phyloP scores from a whole-genome alignment of 2,329 filamentous ascomycete genomes.

The Drechslera avenae region DNA sequence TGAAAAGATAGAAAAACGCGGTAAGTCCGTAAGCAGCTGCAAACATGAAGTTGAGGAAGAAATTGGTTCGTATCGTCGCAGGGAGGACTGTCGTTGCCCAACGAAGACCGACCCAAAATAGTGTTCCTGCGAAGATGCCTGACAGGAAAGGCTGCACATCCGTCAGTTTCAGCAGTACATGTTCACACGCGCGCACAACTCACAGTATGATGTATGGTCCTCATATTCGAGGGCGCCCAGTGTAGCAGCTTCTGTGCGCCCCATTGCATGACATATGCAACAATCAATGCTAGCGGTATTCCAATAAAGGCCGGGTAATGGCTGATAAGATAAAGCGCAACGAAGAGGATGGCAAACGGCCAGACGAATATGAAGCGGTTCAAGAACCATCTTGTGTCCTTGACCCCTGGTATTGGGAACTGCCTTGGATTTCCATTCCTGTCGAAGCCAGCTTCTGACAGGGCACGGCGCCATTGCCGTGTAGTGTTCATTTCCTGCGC shows the following conservation, averaged over 20 bases:
- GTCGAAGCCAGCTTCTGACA: slow-evolving; percentile 84
- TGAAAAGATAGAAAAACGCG: slow-evolving; percentile 82
- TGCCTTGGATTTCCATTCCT: slow-evolving; percentile 74
- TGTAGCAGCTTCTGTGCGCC: slow-evolving; percentile 76
- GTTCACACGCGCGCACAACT: slow-evolving; percentile 37
- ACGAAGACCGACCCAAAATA: slow-evolving; percentile 79
- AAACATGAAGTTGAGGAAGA: slow-evolving; percentile 81
- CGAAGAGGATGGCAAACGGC: slow-evolving; percentile 78
- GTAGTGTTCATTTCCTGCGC: slow-evolving; percentile 89
- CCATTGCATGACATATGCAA: slow-evolving; percentile 76
- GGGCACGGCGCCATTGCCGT: slow-evolving; percentile 78
- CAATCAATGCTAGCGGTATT: slow-evolving; percentile 70
- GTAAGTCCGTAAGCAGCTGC: slow-evolving; percentile 67
- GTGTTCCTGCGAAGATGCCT: slow-evolving; percentile 85
- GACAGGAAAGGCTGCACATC: slow-evolving; percentile 79
- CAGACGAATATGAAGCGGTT: slow-evolving; percentile 87
- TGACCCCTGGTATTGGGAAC: slow-evolving; percentile 75
- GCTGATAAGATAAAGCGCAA: slow-evolving; percentile 73
- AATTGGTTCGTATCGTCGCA: slow-evolving; percentile 69
- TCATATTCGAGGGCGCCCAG: slow-evolving; percentile 86
- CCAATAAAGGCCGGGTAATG: slow-evolving; percentile 75
- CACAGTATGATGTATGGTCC: slow-evolving; percentile 86
- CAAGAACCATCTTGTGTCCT: slow-evolving; percentile 78
- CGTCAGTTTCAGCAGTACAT: slow-evolving; percentile 14
- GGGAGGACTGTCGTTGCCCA: slow-evolving; percentile 78